Evolutionary conservation across 2,329 filamentous ascomycete species (phyloP), one percentile per base, ranked within the genome.

Genomic region (Hypomyces perniciosus): DNA sequence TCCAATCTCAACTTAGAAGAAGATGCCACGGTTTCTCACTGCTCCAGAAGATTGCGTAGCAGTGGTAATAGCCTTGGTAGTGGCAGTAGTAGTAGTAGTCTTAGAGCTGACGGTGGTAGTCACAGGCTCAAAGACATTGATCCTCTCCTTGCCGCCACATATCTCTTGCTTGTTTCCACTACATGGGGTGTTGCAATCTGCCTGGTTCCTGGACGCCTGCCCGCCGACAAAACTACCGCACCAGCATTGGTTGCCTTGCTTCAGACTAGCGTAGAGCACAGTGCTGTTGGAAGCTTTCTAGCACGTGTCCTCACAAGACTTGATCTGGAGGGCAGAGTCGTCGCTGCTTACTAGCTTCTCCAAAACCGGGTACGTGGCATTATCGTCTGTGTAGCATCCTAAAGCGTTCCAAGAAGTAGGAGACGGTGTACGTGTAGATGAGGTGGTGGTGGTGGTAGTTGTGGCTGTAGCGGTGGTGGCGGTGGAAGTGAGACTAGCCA

Each of bases 231-330:
- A 56, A 39, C 44, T 53, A 27, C 53, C 51, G 46, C 56, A 58
- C 52, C 54, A 57, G 49, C 57, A 54, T 41, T 59, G 48, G 39
- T 57, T 59, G 40, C 52, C 54, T 26, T 46, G 27, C 49, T 55
- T 54, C 13, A 58, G 46, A 40, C 56, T 50, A 10, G 54, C 50
- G 48, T 34, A 56, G 37, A 54, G 44, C 37, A 52, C 43, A 37
- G 48, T 50, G 40, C 46, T 34, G 37, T 46, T 42, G 30, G 50
- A 52, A 35, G 44, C 38, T 35, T 47, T 34, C 50, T 44, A 52
- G 41, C 50, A 52, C 45, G 20, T 45, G 40, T 40, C 33, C 41
- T 48, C 45, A 26, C 50, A 52, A 42, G n/a, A 30, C n/a, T 29
- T 27, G 29, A 48, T 45, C 12, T 40, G 7, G 1, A 52, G 42